phyloP scores from a whole-genome alignment of 306 rosid species.

The Rosa persica region DNA sequence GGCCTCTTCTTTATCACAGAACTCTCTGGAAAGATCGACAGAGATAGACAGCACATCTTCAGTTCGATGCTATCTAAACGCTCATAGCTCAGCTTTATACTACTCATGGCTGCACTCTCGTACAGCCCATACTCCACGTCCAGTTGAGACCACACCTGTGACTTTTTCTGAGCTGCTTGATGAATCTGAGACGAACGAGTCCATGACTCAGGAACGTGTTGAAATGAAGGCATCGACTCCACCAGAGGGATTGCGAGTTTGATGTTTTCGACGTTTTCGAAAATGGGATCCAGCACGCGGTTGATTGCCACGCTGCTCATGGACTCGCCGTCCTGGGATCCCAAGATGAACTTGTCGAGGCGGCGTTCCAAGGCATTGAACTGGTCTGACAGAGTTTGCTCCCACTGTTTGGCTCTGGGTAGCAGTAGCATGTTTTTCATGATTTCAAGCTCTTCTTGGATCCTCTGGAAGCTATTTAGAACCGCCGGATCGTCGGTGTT shows the following conservation, averaged over 20 bases:
- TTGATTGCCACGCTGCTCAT: neutral
- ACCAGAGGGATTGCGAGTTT: neutral
- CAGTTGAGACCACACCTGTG: neutral
- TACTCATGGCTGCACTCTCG: neutral
- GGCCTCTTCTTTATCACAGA: slow-evolving; percentile 27
- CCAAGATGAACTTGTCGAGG: neutral
- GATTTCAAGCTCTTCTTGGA: neutral
- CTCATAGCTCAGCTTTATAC: neutral
- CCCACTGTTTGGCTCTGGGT: neutral
- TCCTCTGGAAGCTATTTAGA: neutral
- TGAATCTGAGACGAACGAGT: neutral
- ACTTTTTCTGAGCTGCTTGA: neutral
- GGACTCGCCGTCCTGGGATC: neutral
- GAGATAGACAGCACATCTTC: slow-evolving; percentile 20
- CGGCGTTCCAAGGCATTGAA: slow-evolving; percentile 2
- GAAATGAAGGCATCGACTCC: neutral
- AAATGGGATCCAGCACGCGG: neutral
- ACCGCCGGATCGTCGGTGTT: neutral
- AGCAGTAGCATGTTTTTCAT: neutral
- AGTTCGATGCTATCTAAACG: neutral
- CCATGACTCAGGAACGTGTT: neutral
- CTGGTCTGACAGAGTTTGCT: neutral
- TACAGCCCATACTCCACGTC: neutral
- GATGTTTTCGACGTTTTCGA: neutral
- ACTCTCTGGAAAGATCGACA: slow-evolving; percentile 23